Conservation (phyloP, 140 eudicot genomes). For the Ambrosia hybrid region DNA sequence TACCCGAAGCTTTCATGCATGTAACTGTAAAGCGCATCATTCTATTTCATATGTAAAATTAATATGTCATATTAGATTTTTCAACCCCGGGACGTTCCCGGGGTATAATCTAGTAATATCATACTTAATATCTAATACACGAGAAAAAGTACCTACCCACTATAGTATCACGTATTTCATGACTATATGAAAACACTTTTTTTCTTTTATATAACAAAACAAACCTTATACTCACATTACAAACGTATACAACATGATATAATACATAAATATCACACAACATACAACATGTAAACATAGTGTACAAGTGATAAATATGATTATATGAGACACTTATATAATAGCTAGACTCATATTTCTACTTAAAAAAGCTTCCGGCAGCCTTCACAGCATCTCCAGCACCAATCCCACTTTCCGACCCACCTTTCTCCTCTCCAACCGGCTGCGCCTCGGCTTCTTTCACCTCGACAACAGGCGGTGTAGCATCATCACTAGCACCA, state of each 20-base stretch:
- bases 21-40: too few species aligned
- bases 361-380: slow-evolving; percentile 64
- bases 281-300: slow-evolving; percentile 20
- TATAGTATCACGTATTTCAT: too few species aligned
- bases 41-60: too few species aligned
- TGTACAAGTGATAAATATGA: neutral
- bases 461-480: slow-evolving; percentile 14
- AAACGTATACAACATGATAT: neutral
- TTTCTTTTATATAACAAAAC: neutral
- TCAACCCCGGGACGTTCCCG: too few species aligned
- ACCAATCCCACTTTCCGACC: slow-evolving; percentile 46
- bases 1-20: too few species aligned
- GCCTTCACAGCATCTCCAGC: slow-evolving; percentile 50
- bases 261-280: slow-evolving; percentile 3
- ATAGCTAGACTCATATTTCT: neutral
- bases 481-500: slow-evolving; percentile 7
- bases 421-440: neutral
- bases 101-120: too few species aligned
- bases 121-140: too few species aligned
- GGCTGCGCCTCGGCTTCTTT: neutral
- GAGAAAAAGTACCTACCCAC: too few species aligned
- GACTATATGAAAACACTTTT: too few species aligned
- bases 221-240: neutral
- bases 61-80: too few species aligned
- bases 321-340: too few species aligned